Evolutionary conservation across 495 filamentous ascomycete genomes (phyloP).

Genomic region (Daldinia loculata): DNA sequence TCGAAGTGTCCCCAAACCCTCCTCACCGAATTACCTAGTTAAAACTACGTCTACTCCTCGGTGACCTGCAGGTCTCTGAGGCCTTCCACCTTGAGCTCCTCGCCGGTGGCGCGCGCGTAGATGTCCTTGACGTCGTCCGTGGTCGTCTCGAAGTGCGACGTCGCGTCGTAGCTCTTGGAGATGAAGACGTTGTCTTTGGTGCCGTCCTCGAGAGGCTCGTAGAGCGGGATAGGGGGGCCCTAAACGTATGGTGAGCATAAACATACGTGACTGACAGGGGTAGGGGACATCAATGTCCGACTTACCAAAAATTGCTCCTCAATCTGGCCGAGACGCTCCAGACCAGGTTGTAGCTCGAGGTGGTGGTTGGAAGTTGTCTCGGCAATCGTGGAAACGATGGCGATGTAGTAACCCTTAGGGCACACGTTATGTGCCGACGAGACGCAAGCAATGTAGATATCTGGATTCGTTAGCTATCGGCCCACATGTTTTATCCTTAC

Average conservation of each 20-base stretch:
- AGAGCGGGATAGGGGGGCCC: conserved; percentile 87
- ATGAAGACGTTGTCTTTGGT: conserved; percentile 93
- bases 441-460: conserved; percentile 98
- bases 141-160: conserved; percentile 94
- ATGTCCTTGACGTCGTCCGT: conserved; percentile 94
- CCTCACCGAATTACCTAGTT: background rate
- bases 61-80: conserved; percentile 65
- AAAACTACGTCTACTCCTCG: conserved; percentile 50
- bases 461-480: conserved; percentile 52
- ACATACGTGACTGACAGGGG: background rate
- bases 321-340: conserved; percentile 91
- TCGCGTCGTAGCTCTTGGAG: conserved; percentile 97
- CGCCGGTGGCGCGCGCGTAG: conserved; percentile 84
- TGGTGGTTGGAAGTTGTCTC: conserved; percentile 93
- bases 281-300: background rate
- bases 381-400: conserved; percentile 96
- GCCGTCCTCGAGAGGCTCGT: conserved; percentile 89
- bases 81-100: conserved; percentile 79
- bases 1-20: background rate
- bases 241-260: conserved; percentile 37
- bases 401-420: conserved; percentile 98
- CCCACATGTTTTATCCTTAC: background rate
- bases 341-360: conserved; percentile 89
- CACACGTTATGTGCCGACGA: conserved; percentile 97
- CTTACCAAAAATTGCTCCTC: conserved; percentile 94